Percentiles rank a stretch among this genome's conserved stretches.
These are phyloP conservation scores for Blastocystis sp. DNA, from an alignment of 352 stramenopile species.

Conservation along the genomic window DNA sequence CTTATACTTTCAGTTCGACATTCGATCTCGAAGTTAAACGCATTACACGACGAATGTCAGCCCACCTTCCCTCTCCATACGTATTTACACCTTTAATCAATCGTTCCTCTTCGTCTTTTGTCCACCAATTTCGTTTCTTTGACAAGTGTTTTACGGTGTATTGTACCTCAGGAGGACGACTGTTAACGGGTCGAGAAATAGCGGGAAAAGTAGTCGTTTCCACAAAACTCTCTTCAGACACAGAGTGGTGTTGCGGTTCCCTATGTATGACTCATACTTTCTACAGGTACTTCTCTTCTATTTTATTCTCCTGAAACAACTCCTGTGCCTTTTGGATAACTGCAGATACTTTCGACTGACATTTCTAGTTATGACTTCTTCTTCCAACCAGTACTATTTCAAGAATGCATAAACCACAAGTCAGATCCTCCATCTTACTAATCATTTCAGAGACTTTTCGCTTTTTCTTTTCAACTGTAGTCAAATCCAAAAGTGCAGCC, in stretches of 20 bases:
- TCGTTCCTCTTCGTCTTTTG: not conserved
- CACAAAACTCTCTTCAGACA: not conserved
- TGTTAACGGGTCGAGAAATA: not conserved
- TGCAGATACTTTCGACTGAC: not conserved
- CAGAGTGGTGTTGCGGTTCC: not conserved
- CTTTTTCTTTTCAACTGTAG: constrained; percentile 13
- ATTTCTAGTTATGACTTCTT: not conserved
- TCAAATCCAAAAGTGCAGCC: not conserved
- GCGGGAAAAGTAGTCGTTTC: not conserved
- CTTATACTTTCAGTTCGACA: constrained; percentile 15
- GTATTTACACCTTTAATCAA: constrained; percentile 37
- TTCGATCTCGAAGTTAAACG: not conserved
- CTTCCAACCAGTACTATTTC: not conserved
- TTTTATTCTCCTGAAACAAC: not conserved
- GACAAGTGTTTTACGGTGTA: not conserved
- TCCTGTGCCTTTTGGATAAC: not conserved
- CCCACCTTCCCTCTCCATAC: not conserved
- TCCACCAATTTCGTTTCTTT: not conserved
- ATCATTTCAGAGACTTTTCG: not conserved
- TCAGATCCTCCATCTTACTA: not conserved
- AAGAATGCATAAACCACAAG: not conserved
- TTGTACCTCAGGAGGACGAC: too few relatives aligned
- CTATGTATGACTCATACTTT: not conserved
- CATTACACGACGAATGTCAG: constrained; percentile 1
- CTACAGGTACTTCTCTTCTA: not conserved